Evolutionary conservation across 768 basidiomycete genomes (phyloP), one percentile per base, ranked within the genome.

Genomic region (Auriscalpium vulgare): DNA sequence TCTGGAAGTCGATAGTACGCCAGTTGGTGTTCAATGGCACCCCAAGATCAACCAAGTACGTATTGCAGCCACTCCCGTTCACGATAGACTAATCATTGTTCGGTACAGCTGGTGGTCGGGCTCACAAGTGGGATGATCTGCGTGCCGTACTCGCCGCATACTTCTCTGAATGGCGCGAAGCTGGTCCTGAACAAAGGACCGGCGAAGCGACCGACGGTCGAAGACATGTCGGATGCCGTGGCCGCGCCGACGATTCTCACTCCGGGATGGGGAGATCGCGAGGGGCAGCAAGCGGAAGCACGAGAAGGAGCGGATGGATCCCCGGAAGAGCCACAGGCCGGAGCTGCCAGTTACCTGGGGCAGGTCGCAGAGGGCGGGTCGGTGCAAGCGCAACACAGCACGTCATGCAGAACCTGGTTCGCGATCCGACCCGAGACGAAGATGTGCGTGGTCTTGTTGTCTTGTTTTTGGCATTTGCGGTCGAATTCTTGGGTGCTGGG

Each of bases 321-420:
- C 91, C 44, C 81, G 89, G 66, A 97, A 97, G 81, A 93, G 91
- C 72, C 82, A 82, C 65, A 80, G 94, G 61, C 97, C 97, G 19
- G 91, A 93, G 67, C 76, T 95, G 65, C 97, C 97, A 29, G 85
- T 99, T 53, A 87, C 79, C n/a, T 59, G 97, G 97, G 11, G 94
- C 93, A 11, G 97, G 97, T 53, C 81, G 81, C 65, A 97, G 97
- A 19, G 97, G 97, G 53, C 76, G 97, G 44, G 90, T 99, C 44
- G 97, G 97, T 43, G 93, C 93, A 37, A 95, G 92, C 73, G 95
- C 95, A 16, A 97, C 93, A 50, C 95, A 97, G 64, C 94, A 97
- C 68, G 82, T 98, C 62, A 94, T 98, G 51, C 94, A 97, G 72
- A 89, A 92, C 67, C 73, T 98, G 69, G 92, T 98, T 60, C 80